phyloP scores from a whole-genome alignment of 2,329 filamentous ascomycete species.

The Monilinia vaccinii-corymbosi region DNA sequence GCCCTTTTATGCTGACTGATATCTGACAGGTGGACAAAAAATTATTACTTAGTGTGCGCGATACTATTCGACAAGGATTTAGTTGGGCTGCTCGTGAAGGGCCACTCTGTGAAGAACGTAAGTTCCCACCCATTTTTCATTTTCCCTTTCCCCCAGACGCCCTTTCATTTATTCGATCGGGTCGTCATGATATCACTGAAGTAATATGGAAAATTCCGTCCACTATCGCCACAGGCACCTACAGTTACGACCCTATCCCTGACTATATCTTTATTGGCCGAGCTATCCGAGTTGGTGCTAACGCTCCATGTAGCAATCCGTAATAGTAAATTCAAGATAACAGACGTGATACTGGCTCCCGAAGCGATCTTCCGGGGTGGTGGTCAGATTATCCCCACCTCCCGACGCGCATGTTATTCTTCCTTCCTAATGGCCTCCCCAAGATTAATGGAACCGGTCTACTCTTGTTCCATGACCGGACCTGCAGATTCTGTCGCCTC shows the following conservation, averaged over 20 bases:
- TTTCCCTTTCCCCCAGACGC: neutral
- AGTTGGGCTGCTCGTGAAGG: constrained; percentile 95
- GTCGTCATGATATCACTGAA: neutral
- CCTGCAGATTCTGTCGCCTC: constrained; percentile 81
- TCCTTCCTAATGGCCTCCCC: constrained; percentile 97
- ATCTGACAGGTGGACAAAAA: constrained; percentile 74
- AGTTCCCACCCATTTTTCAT: constrained; percentile 35
- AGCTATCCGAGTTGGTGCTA: constrained; percentile 19
- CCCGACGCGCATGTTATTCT: constrained; percentile 85
- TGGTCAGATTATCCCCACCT: constrained; percentile 94
- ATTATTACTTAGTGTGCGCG: constrained; percentile 74
- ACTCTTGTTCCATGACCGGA: constrained; percentile 85
- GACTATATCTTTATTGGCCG: constrained; percentile 15
- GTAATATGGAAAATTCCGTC: constrained; percentile 7
- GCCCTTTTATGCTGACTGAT: constrained; percentile 25
- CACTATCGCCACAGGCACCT: neutral
- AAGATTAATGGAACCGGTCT: constrained; percentile 92
- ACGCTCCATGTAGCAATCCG: constrained; percentile 61
- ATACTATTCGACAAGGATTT: constrained; percentile 92
- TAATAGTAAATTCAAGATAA: constrained; percentile 96
- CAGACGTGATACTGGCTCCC: constrained; percentile 74
- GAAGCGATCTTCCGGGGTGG: constrained; percentile 93
- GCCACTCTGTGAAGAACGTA: constrained; percentile 93
- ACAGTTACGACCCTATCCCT: neutral
- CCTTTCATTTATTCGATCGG: neutral